These are phyloP conservation scores for Lumnitzera racemosa DNA, from an alignment of 345 rosid genomes.

Conservation along the genomic window DNA sequence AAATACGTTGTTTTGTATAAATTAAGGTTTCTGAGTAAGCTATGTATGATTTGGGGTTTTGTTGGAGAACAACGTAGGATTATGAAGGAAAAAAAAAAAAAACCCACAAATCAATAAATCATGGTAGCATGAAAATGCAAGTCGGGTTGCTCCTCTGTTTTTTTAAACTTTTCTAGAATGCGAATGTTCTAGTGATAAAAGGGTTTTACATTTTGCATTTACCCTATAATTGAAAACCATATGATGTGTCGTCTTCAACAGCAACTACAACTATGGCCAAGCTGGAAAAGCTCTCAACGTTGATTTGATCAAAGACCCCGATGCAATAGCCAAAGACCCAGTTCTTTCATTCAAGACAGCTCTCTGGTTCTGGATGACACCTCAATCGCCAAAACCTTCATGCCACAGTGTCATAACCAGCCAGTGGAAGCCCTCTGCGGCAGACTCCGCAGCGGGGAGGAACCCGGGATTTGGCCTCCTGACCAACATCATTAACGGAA, in stretches of 20 bases:
- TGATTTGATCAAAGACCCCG: slow-evolving; percentile 13
- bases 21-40: too few species aligned
- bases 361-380: slow-evolving; percentile 32
- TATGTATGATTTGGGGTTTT: too few species aligned
- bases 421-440: slow-evolving; percentile 8
- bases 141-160: too few species aligned
- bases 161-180: too few species aligned
- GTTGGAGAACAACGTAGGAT: too few species aligned
- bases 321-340: slow-evolving; percentile 14
- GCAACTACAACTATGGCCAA: slow-evolving; percentile 30
- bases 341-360: slow-evolving; percentile 24
- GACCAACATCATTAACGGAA: slow-evolving; percentile 26
- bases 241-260: not conserved
- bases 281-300: slow-evolving; percentile 15
- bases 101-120: too few species aligned
- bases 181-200: too few species aligned
- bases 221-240: not conserved
- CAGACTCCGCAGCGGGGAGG: slow-evolving; percentile 9
- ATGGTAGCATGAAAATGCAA: too few species aligned
- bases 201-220: not conserved
- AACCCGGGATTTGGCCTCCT: slow-evolving; percentile 24
- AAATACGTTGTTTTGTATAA: too few species aligned
- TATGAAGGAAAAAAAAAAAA: too few species aligned
- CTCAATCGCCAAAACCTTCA: slow-evolving; percentile 20
- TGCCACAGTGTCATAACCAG: slow-evolving; percentile 18